Base-by-base conservation (phyloP, 805 yeast genomes). In the Yarrowia sp. region DNA sequence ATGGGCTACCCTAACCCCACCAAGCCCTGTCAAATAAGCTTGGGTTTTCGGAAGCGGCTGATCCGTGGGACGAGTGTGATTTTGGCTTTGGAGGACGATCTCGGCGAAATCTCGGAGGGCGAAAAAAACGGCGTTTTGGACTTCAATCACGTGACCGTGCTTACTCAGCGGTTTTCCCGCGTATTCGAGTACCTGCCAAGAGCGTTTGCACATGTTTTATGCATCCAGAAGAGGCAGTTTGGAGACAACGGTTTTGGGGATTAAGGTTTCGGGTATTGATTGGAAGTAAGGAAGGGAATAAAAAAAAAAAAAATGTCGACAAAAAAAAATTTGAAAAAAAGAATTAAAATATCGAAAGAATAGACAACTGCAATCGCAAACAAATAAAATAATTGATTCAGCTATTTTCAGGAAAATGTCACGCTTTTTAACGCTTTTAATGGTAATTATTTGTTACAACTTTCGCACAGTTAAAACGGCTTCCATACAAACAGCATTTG, bases 141-240 rank as follows among this genome's bases (percentile, higher is more conserved):
- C 10, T 42, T 16, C 10, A 10, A 16, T 42, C 50, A 46, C 50
- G 35, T 46, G 50, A 46, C 35, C 10, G 12, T 10, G 12, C 10
- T 10, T 8, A 3, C 10, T 19, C 12, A 11, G 40, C 40, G 10
- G 40, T 38, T 38, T 38, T 45, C 48, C 7, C 26, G 48, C 5
- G 7, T 9, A 26, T 38, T 11, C 12, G 10, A 38, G 32, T 46
- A 1, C 36, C 36, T 48, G 52, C 52, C 52, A 48, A 48, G 50
- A 3, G 4, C 1, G 1, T 48, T 48, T 48, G 9, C 35, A 48
- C 52, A 14, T 48, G 16, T 8, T 11, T 11, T 14, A 48, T 48
- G 52, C 52, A 26, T 48, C 52, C 36, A 26, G 52, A 48, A 48
- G 52, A 48, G 36, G 36, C n/a, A 9, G n/a, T 26, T 48, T 26